phyloP scores from a whole-genome alignment of 345 rosid species.

The Zanthoxylum bungeanum region DNA sequence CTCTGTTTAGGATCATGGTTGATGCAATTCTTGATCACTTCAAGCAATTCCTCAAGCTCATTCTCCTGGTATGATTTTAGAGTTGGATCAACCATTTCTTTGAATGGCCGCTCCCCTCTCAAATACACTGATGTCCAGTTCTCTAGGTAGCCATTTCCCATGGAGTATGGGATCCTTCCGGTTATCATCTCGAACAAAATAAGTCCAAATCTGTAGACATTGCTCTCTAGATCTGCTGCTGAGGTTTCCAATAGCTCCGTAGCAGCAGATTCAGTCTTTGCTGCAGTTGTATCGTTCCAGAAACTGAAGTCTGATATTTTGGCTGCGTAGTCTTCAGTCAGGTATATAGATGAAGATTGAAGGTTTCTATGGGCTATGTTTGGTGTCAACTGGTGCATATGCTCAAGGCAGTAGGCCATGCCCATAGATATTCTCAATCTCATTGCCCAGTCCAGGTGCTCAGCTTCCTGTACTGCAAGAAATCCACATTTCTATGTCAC shows the following conservation, averaged over 20 bases:
- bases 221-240: slow-evolving; percentile 38
- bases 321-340: slow-evolving; percentile 89
- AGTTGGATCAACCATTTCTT: slow-evolving; percentile 67
- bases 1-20: slow-evolving; percentile 52
- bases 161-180: slow-evolving; percentile 56
- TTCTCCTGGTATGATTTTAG: slow-evolving; percentile 54
- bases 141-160: slow-evolving; percentile 34
- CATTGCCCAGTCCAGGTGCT: slow-evolving; percentile 87
- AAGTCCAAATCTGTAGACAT: slow-evolving; percentile 66
- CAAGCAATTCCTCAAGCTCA: slow-evolving; percentile 45
- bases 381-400: slow-evolving; percentile 84
- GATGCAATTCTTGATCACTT: slow-evolving; percentile 61
- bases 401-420: slow-evolving; percentile 84
- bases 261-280: slow-evolving; percentile 40
- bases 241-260: slow-evolving; percentile 43
- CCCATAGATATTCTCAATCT: slow-evolving; percentile 84
- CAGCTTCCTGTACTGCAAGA: slow-evolving; percentile 72
- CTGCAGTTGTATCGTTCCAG: slow-evolving; percentile 42
- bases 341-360: slow-evolving; percentile 65
- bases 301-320: slow-evolving; percentile 78
- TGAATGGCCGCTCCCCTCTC: slow-evolving; percentile 35
- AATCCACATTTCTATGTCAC: slow-evolving; percentile 5
- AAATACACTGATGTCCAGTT: slow-evolving; percentile 48
- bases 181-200: slow-evolving; percentile 73
- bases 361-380: slow-evolving; percentile 56